Evolutionary conservation across 2,329 filamentous ascomycete genomes (phyloP), one percentile per base, ranked within the genome.

Genomic region (Cordyceps farinosa): DNA sequence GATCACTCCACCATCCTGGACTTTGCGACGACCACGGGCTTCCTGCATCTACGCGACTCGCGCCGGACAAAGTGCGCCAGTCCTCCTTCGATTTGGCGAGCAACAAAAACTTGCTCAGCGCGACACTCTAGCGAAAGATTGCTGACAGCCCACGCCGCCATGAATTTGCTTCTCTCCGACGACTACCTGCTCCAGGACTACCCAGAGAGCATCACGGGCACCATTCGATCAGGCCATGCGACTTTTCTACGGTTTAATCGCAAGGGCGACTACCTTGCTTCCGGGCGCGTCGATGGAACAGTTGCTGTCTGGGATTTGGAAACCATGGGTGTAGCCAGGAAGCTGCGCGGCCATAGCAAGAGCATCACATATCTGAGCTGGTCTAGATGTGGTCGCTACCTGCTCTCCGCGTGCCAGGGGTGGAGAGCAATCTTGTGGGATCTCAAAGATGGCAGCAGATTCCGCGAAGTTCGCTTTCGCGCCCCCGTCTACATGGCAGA

Each of bases 401-500:
- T 99, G 59, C 84, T 99, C 63, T 97, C 92, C 64, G 91, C 92
- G 11, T 96, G 92, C 51, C 92, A 97, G 74, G 95, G 97, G 71
- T 98, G 94, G 91, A 96, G 96, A 77, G 93, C 90, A 66, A 92
- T 97, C 57, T 82, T 99, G 0, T 99, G 95, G 95, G 95, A 99
- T 76, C 80, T 99, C 64, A 84, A 84, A 61, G 81, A 86, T 64
- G 82, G 85, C 53, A 83, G 89, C 72, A 82, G 90, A 65, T 80
- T 93, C 70, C 89, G 93, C 67, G 93, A 91, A 69, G 90, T 97
- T 70, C 90, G 92, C 68, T 97, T 99, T 72, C 89, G 94, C 68
- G 92, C 93, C 3, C 92, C 94, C 0, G 91, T 97, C 40, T 99
- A 97, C 78, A 96, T 96, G 69, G 96, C 94, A 3, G 95, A 99